These are phyloP conservation scores for Annulohypoxylon stygium DNA, from an alignment of 495 filamentous ascomycete genomes.

Conservation along the genomic window DNA sequence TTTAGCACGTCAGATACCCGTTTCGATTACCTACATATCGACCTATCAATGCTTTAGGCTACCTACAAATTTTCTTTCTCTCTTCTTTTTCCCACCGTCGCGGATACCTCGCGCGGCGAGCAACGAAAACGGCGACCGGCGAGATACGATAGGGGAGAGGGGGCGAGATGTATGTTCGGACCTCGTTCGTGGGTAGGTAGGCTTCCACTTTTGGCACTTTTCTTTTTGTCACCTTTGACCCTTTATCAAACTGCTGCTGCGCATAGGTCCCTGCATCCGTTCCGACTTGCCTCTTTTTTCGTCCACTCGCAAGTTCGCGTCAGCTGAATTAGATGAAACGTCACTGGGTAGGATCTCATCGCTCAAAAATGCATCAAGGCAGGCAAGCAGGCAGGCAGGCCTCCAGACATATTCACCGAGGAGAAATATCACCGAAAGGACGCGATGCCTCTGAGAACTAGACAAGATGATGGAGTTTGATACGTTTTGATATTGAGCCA, in stretches of 20 bases:
- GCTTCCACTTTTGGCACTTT: background rate
- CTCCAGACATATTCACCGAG: background rate
- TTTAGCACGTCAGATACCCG: constrained; percentile 15
- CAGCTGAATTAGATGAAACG: constrained; percentile 1
- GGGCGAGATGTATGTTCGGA: background rate
- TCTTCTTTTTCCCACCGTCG: background rate
- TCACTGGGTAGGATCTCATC: background rate
- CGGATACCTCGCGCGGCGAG: background rate
- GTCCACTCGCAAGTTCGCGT: constrained; percentile 17
- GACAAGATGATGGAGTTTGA: constrained; percentile 25
- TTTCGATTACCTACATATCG: background rate
- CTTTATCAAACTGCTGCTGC: background rate
- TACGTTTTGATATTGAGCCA: constrained; percentile 39
- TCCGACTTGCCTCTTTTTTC: background rate
- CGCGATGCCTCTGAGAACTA: background rate
- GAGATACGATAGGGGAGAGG: background rate
- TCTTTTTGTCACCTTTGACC: background rate
- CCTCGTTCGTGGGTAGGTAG: background rate
- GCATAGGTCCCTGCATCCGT: background rate
- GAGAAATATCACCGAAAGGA: background rate
- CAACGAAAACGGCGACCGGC: background rate
- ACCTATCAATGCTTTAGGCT: background rate
- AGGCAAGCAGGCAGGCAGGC: background rate
- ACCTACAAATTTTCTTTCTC: background rate
- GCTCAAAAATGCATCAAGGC: background rate